phyloP scores from a whole-genome alignment of 495 filamentous ascomycete genomes.

The Trichoderma virens region DNA sequence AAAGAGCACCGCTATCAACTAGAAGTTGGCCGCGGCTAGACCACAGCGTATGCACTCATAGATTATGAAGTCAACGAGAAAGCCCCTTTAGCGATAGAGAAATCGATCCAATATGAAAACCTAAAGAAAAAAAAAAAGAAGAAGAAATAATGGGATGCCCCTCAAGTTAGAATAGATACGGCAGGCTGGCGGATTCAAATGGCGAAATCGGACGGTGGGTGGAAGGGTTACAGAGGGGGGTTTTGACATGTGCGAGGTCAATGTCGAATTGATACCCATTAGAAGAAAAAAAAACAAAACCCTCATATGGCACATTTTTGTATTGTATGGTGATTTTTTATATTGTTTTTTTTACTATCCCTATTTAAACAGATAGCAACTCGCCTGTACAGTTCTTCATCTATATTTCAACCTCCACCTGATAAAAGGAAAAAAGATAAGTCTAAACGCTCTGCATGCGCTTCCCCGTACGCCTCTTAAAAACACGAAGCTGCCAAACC shows the following conservation, averaged over 20 bases:
- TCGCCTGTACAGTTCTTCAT: not conserved
- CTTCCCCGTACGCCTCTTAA: constrained; percentile 1
- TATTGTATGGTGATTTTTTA: not conserved
- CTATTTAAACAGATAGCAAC: not conserved
- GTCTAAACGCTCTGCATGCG: not conserved
- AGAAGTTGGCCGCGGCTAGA: no score
- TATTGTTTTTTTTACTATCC: not conserved
- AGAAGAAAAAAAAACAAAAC: not conserved
- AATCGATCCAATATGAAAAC: not conserved
- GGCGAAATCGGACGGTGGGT: no score
- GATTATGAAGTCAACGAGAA: no score
- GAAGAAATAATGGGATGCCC: not conserved
- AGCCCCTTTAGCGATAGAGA: no score
- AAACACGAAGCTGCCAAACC: not conserved
- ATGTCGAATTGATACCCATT: not conserved
- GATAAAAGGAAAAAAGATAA: not conserved
- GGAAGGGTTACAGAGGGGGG: no score
- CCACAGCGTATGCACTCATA: no score
- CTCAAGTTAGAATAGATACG: constrained; percentile 6
- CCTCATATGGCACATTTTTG: not conserved
- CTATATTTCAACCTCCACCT: not conserved
- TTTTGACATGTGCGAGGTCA: not conserved
- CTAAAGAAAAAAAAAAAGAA: not conserved
- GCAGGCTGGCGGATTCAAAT: constrained; percentile 10
- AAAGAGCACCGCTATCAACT: not conserved